phyloP scores from a whole-genome alignment of 2,329 filamentous ascomycete species.

The Apiospora hydei region DNA sequence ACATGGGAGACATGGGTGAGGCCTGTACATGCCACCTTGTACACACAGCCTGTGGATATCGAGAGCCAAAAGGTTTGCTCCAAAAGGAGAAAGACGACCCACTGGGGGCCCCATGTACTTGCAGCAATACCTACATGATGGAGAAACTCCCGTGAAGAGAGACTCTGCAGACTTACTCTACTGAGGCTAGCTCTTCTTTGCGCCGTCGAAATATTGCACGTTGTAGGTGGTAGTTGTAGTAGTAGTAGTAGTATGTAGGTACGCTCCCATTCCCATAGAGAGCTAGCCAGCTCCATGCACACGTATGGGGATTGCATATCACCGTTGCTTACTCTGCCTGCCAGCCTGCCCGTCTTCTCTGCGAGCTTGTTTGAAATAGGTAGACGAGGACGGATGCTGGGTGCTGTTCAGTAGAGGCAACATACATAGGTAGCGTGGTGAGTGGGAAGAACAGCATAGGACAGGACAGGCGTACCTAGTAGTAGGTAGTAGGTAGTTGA shows the following conservation, averaged over 20 bases:
- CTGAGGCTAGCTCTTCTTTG: slow-evolving; percentile 7
- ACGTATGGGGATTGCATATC: neutral
- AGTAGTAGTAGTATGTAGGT: neutral
- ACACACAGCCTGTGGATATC: slow-evolving; percentile 7
- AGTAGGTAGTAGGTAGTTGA: no score
- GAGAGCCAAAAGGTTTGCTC: slow-evolving; percentile 23
- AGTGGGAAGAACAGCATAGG: neutral
- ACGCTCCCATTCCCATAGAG: neutral
- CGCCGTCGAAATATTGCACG: neutral
- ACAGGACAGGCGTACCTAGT: neutral
- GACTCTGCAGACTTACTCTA: slow-evolving; percentile 17
- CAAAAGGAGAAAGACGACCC: slow-evolving; percentile 22
- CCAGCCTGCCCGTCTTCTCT: neutral
- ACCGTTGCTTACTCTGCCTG: neutral
- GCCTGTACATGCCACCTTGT: slow-evolving; percentile 3
- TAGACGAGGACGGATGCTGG: neutral
- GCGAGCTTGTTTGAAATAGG: neutral
- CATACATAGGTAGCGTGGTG: no score
- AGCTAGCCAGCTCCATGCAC: neutral
- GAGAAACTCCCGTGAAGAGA: slow-evolving; percentile 22
- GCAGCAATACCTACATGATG: slow-evolving; percentile 8
- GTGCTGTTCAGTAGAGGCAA: neutral
- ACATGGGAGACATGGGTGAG: slow-evolving; percentile 21
- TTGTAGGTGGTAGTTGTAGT: neutral
- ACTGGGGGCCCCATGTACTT: slow-evolving; percentile 11